A percentile compares a stretch with the other conserved stretches of the same genome.
phyloP scores from a whole-genome alignment of 1,139 yeast species.

The Debaryomyces sp. region DNA sequence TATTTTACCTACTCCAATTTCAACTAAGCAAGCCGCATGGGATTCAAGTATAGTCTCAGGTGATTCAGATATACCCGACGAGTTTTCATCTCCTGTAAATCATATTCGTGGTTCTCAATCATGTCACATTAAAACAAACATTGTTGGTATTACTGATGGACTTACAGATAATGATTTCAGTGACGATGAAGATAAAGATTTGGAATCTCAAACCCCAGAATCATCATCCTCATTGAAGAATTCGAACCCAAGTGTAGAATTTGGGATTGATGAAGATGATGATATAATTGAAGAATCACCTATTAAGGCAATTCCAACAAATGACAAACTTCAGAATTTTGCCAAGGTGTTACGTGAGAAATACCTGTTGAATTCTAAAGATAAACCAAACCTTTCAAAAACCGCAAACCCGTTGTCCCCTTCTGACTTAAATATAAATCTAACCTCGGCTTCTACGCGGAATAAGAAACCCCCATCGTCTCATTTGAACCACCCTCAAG shows the following conservation, averaged over 20 bases:
- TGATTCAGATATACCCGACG: conserved; percentile 41
- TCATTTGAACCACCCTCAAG: not conserved
- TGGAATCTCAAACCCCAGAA: not conserved
- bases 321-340: conserved; percentile 14
- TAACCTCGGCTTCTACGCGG: not conserved
- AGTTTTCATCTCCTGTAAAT: conserved; percentile 32
- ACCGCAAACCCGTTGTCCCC: not conserved
- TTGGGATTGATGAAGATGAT: conserved; percentile 32
- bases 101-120: conserved; percentile 1
- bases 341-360: conserved; percentile 28
- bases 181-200: conserved; percentile 8
- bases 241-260: conserved; percentile 7
- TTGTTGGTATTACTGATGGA: conserved; percentile 20
- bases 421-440: not conserved
- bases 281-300: conserved; percentile 51
- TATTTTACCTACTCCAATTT: conserved; percentile 12
- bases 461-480: not conserved
- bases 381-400: not conserved
- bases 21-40: conserved; percentile 10
- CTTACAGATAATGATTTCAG: conserved; percentile 24
- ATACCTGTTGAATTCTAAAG: conserved; percentile 24
- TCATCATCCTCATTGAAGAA: not conserved
- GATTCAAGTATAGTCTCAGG: conserved; percentile 31
- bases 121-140: conserved; percentile 9
- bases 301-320: conserved; percentile 20